Percentiles rank a stretch among this genome's conserved stretches.
These are phyloP conservation scores for Carex littledalei DNA, from an alignment of 176 grass and related monocot genomes.

Conservation along the genomic window DNA sequence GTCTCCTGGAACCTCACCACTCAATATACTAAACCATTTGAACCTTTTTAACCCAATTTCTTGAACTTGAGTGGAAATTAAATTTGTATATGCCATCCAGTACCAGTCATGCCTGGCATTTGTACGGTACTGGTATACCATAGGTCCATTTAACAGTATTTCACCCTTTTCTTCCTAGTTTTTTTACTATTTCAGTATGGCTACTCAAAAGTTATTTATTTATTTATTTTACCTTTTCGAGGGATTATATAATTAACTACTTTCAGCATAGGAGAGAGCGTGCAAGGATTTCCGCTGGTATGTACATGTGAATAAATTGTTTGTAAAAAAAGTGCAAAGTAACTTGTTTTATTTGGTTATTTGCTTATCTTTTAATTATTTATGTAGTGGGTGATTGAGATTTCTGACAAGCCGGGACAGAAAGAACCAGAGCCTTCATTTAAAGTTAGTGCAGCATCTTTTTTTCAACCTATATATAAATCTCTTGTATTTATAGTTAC, in stretches of 20 bases:
- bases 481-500: background rate
- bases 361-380: conserved; percentile 22
- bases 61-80: background rate
- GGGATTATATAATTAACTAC: conserved; percentile 59
- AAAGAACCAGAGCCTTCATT: conserved; percentile 87
- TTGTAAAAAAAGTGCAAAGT: conserved; percentile 10
- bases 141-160: background rate
- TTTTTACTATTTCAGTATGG: conserved; percentile 1
- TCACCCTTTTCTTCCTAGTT: too few species aligned
- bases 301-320: conserved; percentile 2
- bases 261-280: conserved; percentile 98
- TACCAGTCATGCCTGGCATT: background rate
- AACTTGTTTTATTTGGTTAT: conserved; percentile 11
- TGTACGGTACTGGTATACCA: background rate
- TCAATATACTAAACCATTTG: background rate
- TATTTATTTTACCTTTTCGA: conserved; percentile 67
- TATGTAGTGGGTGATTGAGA: conserved; percentile 86
- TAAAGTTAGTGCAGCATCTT: conserved; percentile 39
- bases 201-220: background rate
- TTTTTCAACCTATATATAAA: background rate
- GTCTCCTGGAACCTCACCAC: background rate
- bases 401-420: conserved; percentile 82
- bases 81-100: background rate
- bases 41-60: background rate
- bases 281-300: conserved; percentile 81